Evolutionary conservation across 2,329 filamentous ascomycete genomes (phyloP).

Genomic region (Penicillium sp.): DNA sequence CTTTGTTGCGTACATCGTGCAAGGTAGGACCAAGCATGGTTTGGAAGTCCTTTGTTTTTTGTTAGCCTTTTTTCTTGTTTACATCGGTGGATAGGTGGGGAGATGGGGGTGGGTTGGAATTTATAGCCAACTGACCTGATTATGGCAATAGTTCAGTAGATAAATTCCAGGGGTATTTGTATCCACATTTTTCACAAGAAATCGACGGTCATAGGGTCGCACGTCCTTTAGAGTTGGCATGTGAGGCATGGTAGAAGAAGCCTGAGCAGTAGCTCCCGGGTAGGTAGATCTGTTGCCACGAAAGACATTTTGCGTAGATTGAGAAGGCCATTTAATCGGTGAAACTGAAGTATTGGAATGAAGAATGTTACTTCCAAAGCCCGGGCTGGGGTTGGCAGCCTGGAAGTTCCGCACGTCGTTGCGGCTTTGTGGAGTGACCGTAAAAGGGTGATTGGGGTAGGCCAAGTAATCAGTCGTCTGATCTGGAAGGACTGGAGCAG

Average conservation of each 20-base stretch:
- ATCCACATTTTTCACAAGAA: slow-evolving; percentile 1
- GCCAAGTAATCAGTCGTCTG: neutral
- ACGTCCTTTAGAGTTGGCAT: neutral
- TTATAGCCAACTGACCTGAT: neutral
- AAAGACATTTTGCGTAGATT: neutral
- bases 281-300: neutral
- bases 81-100: neutral
- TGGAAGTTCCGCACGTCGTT: neutral
- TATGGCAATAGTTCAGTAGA: neutral
- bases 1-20: slow-evolving; percentile 3
- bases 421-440: neutral
- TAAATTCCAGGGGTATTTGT: slow-evolving; percentile 1
- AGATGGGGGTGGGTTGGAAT: neutral
- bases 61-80: neutral
- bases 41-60: neutral
- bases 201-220: slow-evolving; percentile 3
- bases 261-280: neutral
- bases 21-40: slow-evolving; percentile 6
- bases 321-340: neutral
- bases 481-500: neutral
- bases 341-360: neutral
- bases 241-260: neutral
- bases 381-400: neutral
- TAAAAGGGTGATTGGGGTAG: neutral
- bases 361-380: neutral